Evolutionary conservation across 2,329 filamentous ascomycete genomes (phyloP).

Genomic region (Monosporascus sp.): DNA sequence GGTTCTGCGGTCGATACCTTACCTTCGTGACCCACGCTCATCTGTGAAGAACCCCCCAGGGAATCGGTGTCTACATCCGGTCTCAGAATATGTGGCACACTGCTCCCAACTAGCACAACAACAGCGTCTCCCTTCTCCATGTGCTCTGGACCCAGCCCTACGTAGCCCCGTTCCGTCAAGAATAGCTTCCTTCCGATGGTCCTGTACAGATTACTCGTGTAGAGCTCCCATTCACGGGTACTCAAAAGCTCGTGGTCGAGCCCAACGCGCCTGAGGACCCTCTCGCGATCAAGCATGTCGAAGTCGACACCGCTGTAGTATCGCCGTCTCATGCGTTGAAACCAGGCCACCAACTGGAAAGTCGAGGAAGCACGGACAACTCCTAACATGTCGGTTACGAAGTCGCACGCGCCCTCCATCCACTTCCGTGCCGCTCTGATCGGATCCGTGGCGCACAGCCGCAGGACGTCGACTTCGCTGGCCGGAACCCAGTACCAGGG

Average conservation of each 20-base stretch:
- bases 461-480: slow-evolving; percentile 9
- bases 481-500: slow-evolving; percentile 11
- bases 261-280: neutral
- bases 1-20: neutral
- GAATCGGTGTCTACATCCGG: neutral
- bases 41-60: neutral
- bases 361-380: neutral
- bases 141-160: slow-evolving; percentile 23
- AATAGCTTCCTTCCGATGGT: slow-evolving; percentile 17
- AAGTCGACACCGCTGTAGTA: slow-evolving; percentile 1
- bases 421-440: slow-evolving; percentile 3
- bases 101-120: slow-evolving; percentile 23
- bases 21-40: no score
- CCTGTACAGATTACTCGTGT: slow-evolving; percentile 8
- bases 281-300: neutral
- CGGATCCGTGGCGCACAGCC: slow-evolving; percentile 8
- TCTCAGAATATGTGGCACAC: slow-evolving; percentile 24
- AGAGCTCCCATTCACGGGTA: slow-evolving; percentile 5
- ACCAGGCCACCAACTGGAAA: neutral
- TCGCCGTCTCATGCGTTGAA: neutral
- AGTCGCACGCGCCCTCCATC: neutral
- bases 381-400: slow-evolving; percentile 1
- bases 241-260: neutral
- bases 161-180: slow-evolving; percentile 21
- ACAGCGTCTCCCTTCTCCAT: slow-evolving; percentile 21